Percentiles rank a stretch among this genome's conserved stretches.
Conservation (phyloP, 257 asterid species). For the Fraxinus excelsior region DNA sequence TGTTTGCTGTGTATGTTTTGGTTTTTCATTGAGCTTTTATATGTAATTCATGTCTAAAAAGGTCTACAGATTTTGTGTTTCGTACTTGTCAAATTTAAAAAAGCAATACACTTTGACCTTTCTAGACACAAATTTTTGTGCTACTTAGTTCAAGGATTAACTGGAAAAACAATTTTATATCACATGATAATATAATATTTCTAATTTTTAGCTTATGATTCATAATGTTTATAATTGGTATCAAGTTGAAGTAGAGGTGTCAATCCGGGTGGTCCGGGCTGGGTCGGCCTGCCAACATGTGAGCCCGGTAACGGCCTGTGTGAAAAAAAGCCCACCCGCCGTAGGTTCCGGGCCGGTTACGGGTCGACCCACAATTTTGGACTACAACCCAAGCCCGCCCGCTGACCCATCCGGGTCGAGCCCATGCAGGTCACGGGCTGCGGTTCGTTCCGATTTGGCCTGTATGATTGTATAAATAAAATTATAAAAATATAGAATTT, state of each 20-base stretch:
- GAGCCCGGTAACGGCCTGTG: no score
- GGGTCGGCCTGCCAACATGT: no score
- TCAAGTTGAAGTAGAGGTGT: not conserved
- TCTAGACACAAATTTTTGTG: not conserved
- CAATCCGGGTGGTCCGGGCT: no score
- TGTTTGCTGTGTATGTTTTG: not conserved
- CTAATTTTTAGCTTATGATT: not conserved
- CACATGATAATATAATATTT: not conserved
- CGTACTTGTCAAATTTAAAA: not conserved
- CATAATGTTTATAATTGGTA: not conserved
- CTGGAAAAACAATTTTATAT: not conserved
- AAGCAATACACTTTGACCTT: not conserved
- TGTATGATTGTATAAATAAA: no score
- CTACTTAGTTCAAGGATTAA: not conserved
- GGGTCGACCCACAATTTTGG: no score
- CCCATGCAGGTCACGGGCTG: no score
- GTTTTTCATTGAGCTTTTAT: not conserved
- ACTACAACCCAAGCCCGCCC: no score
- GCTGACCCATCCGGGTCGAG: no score
- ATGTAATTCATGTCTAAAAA: not conserved
- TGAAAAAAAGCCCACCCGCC: no score
- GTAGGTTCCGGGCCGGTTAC: no score
- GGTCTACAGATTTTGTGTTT: not conserved
- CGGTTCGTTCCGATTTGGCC: no score
- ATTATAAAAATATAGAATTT: no score